A percentile compares a stretch with the other conserved stretches of the same genome.
These are phyloP conservation scores for Verticillium alfalfae DNA, from an alignment of 2,329 filamentous ascomycete genomes.

Conservation along the genomic window DNA sequence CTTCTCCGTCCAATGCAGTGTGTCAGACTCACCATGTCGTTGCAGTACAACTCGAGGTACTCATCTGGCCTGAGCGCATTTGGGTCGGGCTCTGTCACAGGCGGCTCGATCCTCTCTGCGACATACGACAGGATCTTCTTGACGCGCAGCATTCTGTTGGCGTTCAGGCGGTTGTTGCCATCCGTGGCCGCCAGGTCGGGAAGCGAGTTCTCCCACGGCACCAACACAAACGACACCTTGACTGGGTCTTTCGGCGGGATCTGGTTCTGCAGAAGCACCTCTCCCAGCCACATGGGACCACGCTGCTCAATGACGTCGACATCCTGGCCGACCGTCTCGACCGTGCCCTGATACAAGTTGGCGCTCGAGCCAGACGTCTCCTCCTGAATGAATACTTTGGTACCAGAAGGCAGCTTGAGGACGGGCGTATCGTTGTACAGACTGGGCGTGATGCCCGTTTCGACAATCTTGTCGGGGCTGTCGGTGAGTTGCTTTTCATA, in stretches of 20 bases:
- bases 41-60: conserved; percentile 91
- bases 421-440: conserved; percentile 70
- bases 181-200: conserved; percentile 71
- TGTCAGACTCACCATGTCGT: conserved; percentile 66
- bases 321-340: conserved; percentile 70
- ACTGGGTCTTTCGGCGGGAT: conserved; percentile 84
- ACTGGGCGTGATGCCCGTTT: conserved; percentile 63
- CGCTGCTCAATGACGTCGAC: conserved; percentile 79
- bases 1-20: neutral
- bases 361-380: conserved; percentile 65
- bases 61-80: conserved; percentile 74
- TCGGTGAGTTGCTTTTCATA: conserved; percentile 65
- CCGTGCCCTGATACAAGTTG: conserved; percentile 87
- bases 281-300: conserved; percentile 87
- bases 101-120: conserved; percentile 80
- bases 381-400: conserved; percentile 64
- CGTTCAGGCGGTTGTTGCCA: conserved; percentile 86
- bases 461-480: conserved; percentile 46
- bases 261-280: conserved; percentile 77
- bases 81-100: conserved; percentile 52
- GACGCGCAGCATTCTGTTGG: conserved; percentile 91
- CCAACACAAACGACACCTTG: conserved; percentile 91
- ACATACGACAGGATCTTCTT: conserved; percentile 93
- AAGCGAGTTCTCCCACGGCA: conserved; percentile 71
- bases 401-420: conserved; percentile 63